phyloP scores from a whole-genome alignment of 257 asterid species.

The Solanum etuberosum region DNA sequence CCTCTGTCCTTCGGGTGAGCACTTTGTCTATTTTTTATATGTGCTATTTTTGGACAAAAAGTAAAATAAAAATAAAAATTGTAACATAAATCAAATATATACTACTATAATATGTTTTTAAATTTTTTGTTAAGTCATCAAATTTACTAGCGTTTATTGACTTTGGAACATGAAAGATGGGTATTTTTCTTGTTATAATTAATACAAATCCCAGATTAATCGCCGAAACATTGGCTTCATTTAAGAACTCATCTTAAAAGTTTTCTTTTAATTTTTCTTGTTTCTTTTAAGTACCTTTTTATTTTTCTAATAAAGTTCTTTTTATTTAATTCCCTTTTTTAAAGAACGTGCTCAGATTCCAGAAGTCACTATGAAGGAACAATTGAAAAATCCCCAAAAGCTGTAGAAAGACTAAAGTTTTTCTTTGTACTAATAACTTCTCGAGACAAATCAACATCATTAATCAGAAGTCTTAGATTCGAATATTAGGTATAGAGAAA shows the following conservation, averaged over 20 bases:
- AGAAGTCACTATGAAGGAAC: neutral
- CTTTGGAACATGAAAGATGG: neutral
- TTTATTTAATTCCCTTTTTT: neutral
- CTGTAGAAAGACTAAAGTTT: neutral
- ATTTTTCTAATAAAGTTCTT: neutral
- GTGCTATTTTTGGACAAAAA: neutral
- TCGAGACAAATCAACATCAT: too few species aligned
- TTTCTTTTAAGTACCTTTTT: neutral
- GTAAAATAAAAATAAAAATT: neutral
- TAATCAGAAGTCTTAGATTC: too few species aligned
- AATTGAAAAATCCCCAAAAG: neutral
- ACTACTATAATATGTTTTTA: neutral
- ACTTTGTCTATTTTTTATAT: neutral
- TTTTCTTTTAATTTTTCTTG: neutral
- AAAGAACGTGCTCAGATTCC: neutral
- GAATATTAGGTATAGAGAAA: too few species aligned
- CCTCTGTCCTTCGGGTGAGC: too few species aligned
- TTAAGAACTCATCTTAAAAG: neutral
- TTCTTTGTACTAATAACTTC: neutral
- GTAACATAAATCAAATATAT: neutral
- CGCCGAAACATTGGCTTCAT: constrained; percentile 14
- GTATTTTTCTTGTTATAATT: neutral
- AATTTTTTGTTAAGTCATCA: neutral
- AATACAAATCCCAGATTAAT: neutral
- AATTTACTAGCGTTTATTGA: neutral